Conservation (phyloP, 495 filamentous ascomycete species). For the Geoglossum glabrum region DNA sequence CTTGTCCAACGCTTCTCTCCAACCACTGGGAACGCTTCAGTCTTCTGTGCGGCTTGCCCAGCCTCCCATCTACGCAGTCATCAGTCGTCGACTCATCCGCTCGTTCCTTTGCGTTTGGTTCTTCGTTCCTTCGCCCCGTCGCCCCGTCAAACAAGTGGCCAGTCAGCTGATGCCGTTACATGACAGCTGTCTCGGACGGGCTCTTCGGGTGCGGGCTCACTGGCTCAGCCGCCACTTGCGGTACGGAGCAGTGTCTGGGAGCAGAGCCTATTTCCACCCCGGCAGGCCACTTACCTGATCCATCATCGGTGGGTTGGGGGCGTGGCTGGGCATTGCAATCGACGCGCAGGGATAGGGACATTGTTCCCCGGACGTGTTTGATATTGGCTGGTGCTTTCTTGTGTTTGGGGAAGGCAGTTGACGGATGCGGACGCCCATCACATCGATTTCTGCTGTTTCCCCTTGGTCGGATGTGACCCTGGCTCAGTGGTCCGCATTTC, state of each 20-base stretch:
- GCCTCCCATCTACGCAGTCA: not conserved
- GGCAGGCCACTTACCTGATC: not conserved
- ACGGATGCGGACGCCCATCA: not conserved
- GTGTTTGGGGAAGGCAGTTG: not conserved
- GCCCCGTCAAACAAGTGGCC: constrained; percentile 2
- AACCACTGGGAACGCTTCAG: too few species aligned
- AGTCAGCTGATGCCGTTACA: not conserved
- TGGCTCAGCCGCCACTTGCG: not conserved
- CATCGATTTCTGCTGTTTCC: not conserved
- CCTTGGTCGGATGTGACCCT: not conserved
- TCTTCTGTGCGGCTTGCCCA: too few species aligned
- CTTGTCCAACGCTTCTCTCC: too few species aligned
- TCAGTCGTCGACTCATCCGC: not conserved
- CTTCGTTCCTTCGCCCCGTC: too few species aligned
- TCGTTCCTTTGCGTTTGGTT: too few species aligned
- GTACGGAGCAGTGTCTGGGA: too few species aligned
- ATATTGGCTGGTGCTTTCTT: not conserved
- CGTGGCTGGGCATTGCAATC: not conserved
- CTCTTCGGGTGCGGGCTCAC: not conserved
- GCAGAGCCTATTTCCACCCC: not conserved
- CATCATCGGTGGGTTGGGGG: too few species aligned
- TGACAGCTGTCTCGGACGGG: not conserved
- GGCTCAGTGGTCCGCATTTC: not conserved
- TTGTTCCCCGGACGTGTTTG: not conserved
- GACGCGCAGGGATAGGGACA: not conserved